Base-by-base conservation (phyloP, 2,329 filamentous ascomycete species). In the Penicillium griseofulvum region DNA sequence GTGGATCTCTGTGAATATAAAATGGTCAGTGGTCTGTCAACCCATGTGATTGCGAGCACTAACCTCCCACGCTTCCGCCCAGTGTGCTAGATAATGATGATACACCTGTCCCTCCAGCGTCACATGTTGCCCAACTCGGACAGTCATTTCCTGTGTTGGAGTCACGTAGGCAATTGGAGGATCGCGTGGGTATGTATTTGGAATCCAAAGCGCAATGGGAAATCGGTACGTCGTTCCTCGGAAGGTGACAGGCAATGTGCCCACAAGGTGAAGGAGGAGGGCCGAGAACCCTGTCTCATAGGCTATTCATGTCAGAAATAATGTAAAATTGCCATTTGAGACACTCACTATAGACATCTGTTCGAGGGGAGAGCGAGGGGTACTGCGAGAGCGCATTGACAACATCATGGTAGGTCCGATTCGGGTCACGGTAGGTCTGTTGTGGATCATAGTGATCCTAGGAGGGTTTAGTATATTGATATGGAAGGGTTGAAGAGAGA, bases 111-210 rank as follows among this genome's bases (percentile, higher is more conserved):
- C 94, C 68, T 97, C 93, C 5, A 90, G 87, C 68, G 94, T 91
- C 57, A 99, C 91, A 78, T 99, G 91, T 70, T 99, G 94, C 0
- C 94, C 94, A 0, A 92, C 91, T 19, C 93, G 84, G 39, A 99
- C 87, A 62, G 89, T 77, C 91, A 99, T 97, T 60, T 86, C 89
- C 62, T 90, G 87, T 5, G 89, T 90, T 3, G 94, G 92, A 7
- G 87, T 92, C 39, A 97, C 90, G 72, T 96, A 97, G 55, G 88
- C 85, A 44, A 97, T 82, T 1, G 94, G 94, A 0, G 91, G 82
- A 66, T 96, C 90, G 59, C 85, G 82, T 1, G 94, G 94, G 71
- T 97, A 99, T 51, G 86, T 84, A 69, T 96, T 90, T 4, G 94
- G 94, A 42, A 97, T 81, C 93, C 94, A 97, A 83, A 97, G 75